Percentiles rank a stretch among this genome's conserved stretches.
These are phyloP conservation scores for Colletotrichum sidae DNA, from an alignment of 2,329 filamentous ascomycete species.

Conservation along the genomic window DNA sequence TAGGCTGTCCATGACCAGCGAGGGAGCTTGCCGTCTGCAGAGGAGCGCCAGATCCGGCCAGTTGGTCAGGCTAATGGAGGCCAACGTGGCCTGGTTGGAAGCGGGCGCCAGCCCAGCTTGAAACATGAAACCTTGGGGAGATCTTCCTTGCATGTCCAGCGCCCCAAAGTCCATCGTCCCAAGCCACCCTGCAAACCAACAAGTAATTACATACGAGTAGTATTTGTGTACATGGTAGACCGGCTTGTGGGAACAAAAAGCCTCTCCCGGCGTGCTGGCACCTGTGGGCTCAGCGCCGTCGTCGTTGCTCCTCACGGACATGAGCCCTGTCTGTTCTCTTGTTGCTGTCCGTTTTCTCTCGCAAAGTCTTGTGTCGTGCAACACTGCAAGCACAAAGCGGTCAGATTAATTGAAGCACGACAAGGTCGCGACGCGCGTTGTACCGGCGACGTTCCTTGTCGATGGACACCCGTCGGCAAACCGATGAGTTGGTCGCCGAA, in stretches of 20 bases:
- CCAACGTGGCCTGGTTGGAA: conserved; percentile 33
- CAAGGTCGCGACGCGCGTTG: conserved; percentile 7
- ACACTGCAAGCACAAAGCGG: too few relatives aligned
- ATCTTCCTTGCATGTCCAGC: conserved; percentile 33
- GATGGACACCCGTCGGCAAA: too few relatives aligned
- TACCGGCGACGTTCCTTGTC: not conserved
- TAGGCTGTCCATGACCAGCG: conserved; percentile 10
- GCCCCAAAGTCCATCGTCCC: conserved; percentile 9
- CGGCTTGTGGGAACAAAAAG: conserved; percentile 24
- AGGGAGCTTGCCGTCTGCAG: conserved; percentile 12
- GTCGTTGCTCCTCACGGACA: conserved; percentile 9
- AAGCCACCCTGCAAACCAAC: conserved; percentile 29
- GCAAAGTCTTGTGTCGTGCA: too few relatives aligned
- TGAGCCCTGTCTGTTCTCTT: not conserved
- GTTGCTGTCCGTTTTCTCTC: too few relatives aligned
- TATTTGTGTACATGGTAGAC: conserved; percentile 4
- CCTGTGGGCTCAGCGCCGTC: conserved; percentile 21
- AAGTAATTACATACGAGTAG: not conserved
- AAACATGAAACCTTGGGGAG: conserved; percentile 35
- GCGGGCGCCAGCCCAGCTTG: conserved; percentile 31
- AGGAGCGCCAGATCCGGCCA: conserved; percentile 29
- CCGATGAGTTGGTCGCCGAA: conserved; percentile 14
- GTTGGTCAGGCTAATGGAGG: conserved; percentile 28
- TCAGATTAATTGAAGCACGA: conserved; percentile 4
- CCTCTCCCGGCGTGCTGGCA: conserved; percentile 21